These are phyloP conservation scores for Saprolegnia parasitica DNA, from an alignment of 352 stramenopile species.

Conservation along the genomic window DNA sequence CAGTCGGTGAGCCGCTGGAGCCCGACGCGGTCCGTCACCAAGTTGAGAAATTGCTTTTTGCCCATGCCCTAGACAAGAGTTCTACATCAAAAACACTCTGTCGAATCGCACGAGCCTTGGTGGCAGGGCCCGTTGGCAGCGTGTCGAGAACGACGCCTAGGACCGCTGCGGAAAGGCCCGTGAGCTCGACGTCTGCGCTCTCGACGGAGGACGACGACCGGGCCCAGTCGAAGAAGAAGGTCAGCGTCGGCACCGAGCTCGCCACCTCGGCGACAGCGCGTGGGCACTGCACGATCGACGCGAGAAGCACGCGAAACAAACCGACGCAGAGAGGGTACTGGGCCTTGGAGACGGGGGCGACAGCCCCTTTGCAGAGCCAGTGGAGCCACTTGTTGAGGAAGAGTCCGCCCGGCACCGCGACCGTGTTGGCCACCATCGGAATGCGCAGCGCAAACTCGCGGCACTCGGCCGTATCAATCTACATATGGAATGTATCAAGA, in stretches of 20 bases:
- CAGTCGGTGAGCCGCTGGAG: conserved; percentile 61
- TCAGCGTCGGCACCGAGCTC: conserved; percentile 20
- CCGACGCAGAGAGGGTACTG: conserved; percentile 15
- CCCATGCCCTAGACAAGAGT: conserved; percentile 7
- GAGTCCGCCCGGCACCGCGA: conserved; percentile 48
- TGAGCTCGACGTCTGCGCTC: not conserved
- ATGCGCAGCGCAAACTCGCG: conserved; percentile 68
- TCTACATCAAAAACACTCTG: not conserved
- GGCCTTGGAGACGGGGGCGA: conserved; percentile 9
- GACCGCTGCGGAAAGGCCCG: conserved; percentile 11
- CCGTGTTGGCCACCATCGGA: conserved; percentile 45
- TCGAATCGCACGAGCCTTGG: conserved; percentile 1
- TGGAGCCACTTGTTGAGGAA: conserved; percentile 61
- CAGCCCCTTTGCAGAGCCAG: conserved; percentile 32
- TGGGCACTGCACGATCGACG: conserved; percentile 3
- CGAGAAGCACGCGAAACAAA: conserved; percentile 10
- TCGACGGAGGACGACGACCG: not conserved
- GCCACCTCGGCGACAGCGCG: conserved; percentile 13
- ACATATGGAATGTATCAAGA: not conserved
- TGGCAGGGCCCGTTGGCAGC: not conserved
- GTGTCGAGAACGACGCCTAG: conserved; percentile 12
- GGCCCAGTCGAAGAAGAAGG: conserved; percentile 2
- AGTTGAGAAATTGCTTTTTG: conserved; percentile 51
- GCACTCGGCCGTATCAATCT: conserved; percentile 47
- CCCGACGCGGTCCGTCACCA: conserved; percentile 59